phyloP scores from a whole-genome alignment of 805 yeast species.

The Grigorovia humatica region DNA sequence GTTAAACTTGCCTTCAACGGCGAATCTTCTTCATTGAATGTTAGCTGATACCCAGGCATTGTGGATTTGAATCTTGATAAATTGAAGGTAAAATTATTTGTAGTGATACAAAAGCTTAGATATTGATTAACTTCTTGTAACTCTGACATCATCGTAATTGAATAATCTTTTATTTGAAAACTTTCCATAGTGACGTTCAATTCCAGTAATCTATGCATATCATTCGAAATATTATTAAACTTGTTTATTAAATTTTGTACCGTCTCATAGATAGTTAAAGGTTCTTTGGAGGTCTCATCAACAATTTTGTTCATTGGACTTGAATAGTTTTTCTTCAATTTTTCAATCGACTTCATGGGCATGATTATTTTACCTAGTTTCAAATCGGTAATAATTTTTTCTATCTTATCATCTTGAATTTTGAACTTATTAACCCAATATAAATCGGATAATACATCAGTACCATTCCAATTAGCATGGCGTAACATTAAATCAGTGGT shows the following conservation, averaged over 20 bases:
- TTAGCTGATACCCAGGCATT: conserved; percentile 39
- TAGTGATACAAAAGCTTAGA: conserved; percentile 15
- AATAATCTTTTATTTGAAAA: conserved; percentile 12
- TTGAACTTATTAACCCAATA: background rate
- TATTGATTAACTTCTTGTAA: conserved; percentile 13
- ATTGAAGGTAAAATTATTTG: conserved; percentile 21
- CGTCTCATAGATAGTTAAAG: conserved; percentile 2
- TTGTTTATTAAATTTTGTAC: conserved; percentile 3
- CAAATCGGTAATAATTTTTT: conserved; percentile 10
- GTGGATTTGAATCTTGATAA: conserved; percentile 22
- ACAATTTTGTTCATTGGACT: background rate
- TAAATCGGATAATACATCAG: conserved; percentile 4
- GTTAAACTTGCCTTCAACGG: conserved; percentile 34
- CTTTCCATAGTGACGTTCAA: conserved; percentile 18
- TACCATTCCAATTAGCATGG: conserved; percentile 5
- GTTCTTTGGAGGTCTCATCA: background rate
- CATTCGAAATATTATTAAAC: conserved; percentile 3
- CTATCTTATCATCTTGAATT: conserved; percentile 1
- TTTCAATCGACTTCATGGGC: conserved; percentile 9
- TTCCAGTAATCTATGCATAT: conserved; percentile 8
- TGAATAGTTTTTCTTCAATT: background rate
- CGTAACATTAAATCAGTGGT: background rate
- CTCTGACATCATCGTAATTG: conserved; percentile 15
- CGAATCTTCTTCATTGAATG: conserved; percentile 32
- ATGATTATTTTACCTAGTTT: conserved; percentile 15